Evolutionary conservation across 441 rosid species (phyloP), one percentile per base, ranked within the genome.

Genomic region (Cnidoscolus chayamansa): DNA sequence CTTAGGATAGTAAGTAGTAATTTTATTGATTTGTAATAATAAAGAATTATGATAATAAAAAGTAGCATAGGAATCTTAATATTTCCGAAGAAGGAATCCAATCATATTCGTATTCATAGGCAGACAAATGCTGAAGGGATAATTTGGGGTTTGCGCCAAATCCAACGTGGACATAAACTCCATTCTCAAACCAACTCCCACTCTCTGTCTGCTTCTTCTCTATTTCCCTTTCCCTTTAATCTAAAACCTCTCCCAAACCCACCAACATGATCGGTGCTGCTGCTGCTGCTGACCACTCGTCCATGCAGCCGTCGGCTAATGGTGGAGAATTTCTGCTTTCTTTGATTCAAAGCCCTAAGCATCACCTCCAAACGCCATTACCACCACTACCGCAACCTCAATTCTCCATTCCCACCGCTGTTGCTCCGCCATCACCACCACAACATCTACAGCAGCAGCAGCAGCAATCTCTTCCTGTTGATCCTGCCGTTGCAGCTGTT

Each of bases 401-500:
- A 25, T 68, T 47, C 7, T 74, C 68, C 0, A 15, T 72, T 54
- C 64, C 63, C 32, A 61, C 31, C 77, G 83, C 73, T 83, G 70
- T 25, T 67, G 68, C 25, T 75, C 53, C 40, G 65, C 63, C 0
- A 1, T 81, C 45, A 3, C 7, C 7, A 40, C 45, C 4, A 40
- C 45, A 40, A 40, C 6, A 40, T 40, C 7, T 40, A 40, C 45
- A 40, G 40, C 40, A 2, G 40, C 40, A 65, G 1, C 81, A 43
- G 16, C 79, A 51, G 2, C 73, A 75, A 0, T 84, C 74, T 30
- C 70, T 80, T 53, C 53, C 78, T 73, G 72, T 82, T 19, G 97
- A 94, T 84, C 96, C 97, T 4, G 99, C 96, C 16, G 90, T 94
- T 58, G 94, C 99, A 0, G 92, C 93, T 15, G 86, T 92, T 58